A percentile compares a stretch with the other conserved stretches of the same genome.
These are phyloP conservation scores for Penicillium olsonii DNA, from an alignment of 2,329 filamentous ascomycete genomes.

Conservation along the genomic window DNA sequence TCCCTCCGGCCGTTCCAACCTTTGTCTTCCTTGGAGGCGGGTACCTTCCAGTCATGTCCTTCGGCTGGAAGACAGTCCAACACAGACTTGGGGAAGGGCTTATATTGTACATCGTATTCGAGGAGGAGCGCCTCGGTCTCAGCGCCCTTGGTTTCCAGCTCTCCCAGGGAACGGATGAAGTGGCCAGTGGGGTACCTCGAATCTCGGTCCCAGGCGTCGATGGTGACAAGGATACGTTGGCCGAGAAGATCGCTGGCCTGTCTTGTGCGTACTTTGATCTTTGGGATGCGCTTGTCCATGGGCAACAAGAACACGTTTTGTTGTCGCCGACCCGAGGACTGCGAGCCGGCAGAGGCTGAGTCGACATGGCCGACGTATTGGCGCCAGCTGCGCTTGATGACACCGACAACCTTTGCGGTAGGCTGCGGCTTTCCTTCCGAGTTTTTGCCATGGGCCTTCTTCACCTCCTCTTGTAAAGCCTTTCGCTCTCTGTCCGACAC, in stretches of 20 bases:
- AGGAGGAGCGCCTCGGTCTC: slow-evolving; percentile 93
- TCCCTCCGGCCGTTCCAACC: slow-evolving; percentile 87
- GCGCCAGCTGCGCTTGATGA: slow-evolving; percentile 95
- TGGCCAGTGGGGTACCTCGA: slow-evolving; percentile 91
- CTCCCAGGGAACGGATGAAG: slow-evolving; percentile 88
- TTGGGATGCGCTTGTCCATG: slow-evolving; percentile 97
- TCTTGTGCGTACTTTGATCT: slow-evolving; percentile 88
- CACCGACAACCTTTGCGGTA: slow-evolving; percentile 86
- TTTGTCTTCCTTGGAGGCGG: slow-evolving; percentile 72
- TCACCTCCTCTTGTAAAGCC: slow-evolving; percentile 88
- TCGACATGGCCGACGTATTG: slow-evolving; percentile 98
- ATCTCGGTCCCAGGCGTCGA: slow-evolving; percentile 93
- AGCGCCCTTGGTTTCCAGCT: slow-evolving; percentile 94
- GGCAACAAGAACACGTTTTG: slow-evolving; percentile 93
- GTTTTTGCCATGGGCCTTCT: slow-evolving; percentile 74
- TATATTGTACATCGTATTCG: slow-evolving; percentile 96
- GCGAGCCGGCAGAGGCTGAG: slow-evolving; percentile 74
- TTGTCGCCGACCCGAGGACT: slow-evolving; percentile 76
- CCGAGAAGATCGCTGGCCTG: slow-evolving; percentile 87
- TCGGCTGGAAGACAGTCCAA: slow-evolving; percentile 88
- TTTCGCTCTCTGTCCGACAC: slow-evolving; percentile 85
- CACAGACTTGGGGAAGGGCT: slow-evolving; percentile 93
- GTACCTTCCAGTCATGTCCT: slow-evolving; percentile 93
- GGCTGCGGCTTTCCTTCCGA: slow-evolving; percentile 80
- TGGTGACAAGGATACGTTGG: slow-evolving; percentile 87